Base-by-base conservation (phyloP, 2,329 filamentous ascomycete genomes). In the Juglanconis juglandina region DNA sequence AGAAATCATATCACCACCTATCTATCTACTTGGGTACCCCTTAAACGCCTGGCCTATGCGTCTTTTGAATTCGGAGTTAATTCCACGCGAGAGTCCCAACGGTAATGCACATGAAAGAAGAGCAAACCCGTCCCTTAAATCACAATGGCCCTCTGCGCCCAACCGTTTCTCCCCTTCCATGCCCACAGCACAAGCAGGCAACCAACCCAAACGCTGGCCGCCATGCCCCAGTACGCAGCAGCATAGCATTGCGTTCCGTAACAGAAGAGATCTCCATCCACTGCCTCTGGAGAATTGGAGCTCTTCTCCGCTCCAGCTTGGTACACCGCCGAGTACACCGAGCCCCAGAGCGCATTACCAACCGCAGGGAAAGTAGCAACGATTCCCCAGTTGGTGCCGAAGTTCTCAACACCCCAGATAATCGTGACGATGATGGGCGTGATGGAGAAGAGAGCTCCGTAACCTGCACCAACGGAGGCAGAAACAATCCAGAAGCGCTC, bases 321-420 rank as follows among this genome's bases (percentile, higher is more conserved):
- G 69, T 96, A 96, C 2, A 91, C 87, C 0, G 81, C 84, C 5
- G 90, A 91, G 72, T 98, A 99, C n/a, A 97, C 78, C 0, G 95
- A 74, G 0, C 93, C 92, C 92, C 94, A 99, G 37, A 96, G 82
- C 0, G 92, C 92, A 0, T 94, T 92, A 0, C 94, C 95, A 0
- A 90, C 76, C 0, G 95, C 95, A 3, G 95, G 95, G 59, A 94
- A 87, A 80, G 96, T 95, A 47, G 93, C 92, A 7, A 98, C 87
- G 63, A 98, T 93, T 9, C 95, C 95, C 87, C 94, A 99, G 69
- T 99, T 98, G 0, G 95, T 99, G 60, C 92, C 95, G 71, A 99
- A 98, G 72, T 98, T 99, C 78, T 98, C 93, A 0, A 96, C 92
- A 33, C 95, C 95, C 95, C 95, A 99, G 50, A 99, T 94, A 9